These are phyloP conservation scores for Lecanicillium sp. DNA, from an alignment of 2,329 filamentous ascomycete genomes.

Conservation along the genomic window DNA sequence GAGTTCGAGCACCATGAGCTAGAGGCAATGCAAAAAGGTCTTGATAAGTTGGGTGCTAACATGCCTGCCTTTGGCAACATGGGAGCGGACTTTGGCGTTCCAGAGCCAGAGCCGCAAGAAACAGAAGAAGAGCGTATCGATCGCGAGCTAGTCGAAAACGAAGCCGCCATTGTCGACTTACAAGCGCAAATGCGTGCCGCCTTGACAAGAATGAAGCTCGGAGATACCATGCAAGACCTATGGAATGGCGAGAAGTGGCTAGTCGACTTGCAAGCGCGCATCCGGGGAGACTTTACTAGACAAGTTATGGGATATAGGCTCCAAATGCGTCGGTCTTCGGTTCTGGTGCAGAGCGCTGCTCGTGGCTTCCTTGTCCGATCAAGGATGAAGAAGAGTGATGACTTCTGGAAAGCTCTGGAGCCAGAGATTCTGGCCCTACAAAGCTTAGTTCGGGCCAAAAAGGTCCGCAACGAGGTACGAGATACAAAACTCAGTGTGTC, in stretches of 20 bases:
- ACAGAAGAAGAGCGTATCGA: conserved; percentile 85
- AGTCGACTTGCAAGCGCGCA: conserved; percentile 74
- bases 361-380: conserved; percentile 69
- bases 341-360: conserved; percentile 69
- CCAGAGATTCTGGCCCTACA: conserved; percentile 71
- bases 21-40: conserved; percentile 91
- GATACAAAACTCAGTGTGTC: conserved; percentile 51
- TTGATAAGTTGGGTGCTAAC: conserved; percentile 88
- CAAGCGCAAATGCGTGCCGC: conserved; percentile 84
- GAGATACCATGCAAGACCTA: conserved; percentile 75
- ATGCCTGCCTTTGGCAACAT: conserved; percentile 99
- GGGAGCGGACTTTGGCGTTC: conserved; percentile 85
- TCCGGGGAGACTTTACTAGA: conserved; percentile 80
- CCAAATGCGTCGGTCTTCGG: conserved; percentile 74
- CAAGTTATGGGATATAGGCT: conserved; percentile 77
- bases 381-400: conserved; percentile 52
- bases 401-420: conserved; percentile 63
- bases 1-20: conserved; percentile 97
- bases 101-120: conserved; percentile 69
- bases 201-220: conserved; percentile 66
- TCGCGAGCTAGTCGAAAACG: conserved; percentile 72
- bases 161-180: conserved; percentile 64
- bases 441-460: conserved; percentile 67
- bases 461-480: conserved; percentile 51
- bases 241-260: conserved; percentile 80